A percentile compares a stretch with the other conserved stretches of the same genome.
These are phyloP conservation scores for Reticulascus tulasneorum DNA, from an alignment of 2,329 filamentous ascomycete species.

Conservation along the genomic window DNA sequence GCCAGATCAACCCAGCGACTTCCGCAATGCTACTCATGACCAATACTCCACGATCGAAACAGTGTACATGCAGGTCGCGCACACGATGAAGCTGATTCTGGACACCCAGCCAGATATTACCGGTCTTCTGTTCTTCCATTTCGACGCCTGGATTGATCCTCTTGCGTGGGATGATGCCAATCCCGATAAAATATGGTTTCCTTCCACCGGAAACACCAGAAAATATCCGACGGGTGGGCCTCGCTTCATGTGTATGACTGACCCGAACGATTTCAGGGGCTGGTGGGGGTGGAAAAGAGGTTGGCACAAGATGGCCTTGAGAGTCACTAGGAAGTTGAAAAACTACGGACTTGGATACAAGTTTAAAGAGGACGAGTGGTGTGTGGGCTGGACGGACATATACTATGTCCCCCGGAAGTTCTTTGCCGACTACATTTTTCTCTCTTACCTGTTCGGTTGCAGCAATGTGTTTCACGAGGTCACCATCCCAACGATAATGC, in stretches of 20 bases:
- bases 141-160: constrained; percentile 28
- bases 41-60: constrained; percentile 16
- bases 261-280: constrained; percentile 13
- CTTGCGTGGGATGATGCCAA: constrained; percentile 20
- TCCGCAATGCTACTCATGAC: constrained; percentile 23
- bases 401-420: constrained; percentile 27
- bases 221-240: constrained; percentile 11
- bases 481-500: constrained; percentile 25
- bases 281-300: constrained; percentile 16
- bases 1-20: constrained; percentile 9
- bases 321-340: constrained; percentile 10
- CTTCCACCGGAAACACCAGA: constrained; percentile 13
- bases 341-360: constrained; percentile 7
- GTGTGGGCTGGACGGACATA: constrained; percentile 27
- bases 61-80: constrained; percentile 20
- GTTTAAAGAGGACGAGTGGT: constrained; percentile 18
- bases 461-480: constrained; percentile 24
- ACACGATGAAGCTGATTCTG: constrained; percentile 25
- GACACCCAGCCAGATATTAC: constrained; percentile 20
- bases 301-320: constrained; percentile 10
- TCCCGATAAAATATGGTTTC: constrained; percentile 22
- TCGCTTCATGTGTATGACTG: constrained; percentile 19
- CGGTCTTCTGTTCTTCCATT: constrained; percentile 26
- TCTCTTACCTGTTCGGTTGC: constrained; percentile 19
- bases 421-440: constrained; percentile 25